A percentile compares a stretch with the other conserved stretches of the same genome.
Conservation (phyloP, 169 alveolate genomes). For the Eimeria necatrix region DNA sequence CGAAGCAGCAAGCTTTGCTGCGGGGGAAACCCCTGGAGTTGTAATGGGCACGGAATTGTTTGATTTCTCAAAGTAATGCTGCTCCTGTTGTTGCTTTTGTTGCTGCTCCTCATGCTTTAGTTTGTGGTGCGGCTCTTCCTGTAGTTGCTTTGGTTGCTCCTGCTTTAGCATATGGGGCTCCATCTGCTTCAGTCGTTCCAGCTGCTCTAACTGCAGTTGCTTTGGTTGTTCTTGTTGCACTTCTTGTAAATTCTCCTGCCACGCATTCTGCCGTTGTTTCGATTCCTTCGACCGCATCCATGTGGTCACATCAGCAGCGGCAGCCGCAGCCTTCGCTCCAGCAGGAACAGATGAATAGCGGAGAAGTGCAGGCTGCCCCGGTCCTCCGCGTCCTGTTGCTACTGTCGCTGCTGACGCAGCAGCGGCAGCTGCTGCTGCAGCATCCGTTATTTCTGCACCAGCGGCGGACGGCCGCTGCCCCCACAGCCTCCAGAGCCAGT, state of each 20-base stretch:
- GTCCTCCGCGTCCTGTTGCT: conserved; percentile 28
- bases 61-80: too few relatives aligned
- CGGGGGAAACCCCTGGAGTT: too few relatives aligned
- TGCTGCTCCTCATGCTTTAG: too few relatives aligned
- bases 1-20: too few relatives aligned
- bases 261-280: background rate
- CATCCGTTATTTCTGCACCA: conserved; percentile 35
- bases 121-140: too few relatives aligned
- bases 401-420: conserved; percentile 42
- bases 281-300: conserved; percentile 61
- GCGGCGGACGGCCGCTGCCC: conserved; percentile 57
- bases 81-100: too few relatives aligned
- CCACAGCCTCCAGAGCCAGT: conserved; percentile 71
- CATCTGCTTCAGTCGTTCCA: conserved; percentile 14
- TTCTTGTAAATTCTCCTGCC: background rate
- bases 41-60: too few relatives aligned
- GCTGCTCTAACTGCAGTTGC: conserved; percentile 46
- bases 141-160: too few relatives aligned
- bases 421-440: conserved; percentile 66
- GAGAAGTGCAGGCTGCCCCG: conserved; percentile 44
- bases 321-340: conserved; percentile 55
- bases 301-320: conserved; percentile 49
- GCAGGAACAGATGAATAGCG: conserved; percentile 59
- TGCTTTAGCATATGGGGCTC: too few relatives aligned
- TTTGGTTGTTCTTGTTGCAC: background rate